phyloP scores from a whole-genome alignment of 2,329 filamentous ascomycete genomes.

The Aspergillus ochraceoroseus region DNA sequence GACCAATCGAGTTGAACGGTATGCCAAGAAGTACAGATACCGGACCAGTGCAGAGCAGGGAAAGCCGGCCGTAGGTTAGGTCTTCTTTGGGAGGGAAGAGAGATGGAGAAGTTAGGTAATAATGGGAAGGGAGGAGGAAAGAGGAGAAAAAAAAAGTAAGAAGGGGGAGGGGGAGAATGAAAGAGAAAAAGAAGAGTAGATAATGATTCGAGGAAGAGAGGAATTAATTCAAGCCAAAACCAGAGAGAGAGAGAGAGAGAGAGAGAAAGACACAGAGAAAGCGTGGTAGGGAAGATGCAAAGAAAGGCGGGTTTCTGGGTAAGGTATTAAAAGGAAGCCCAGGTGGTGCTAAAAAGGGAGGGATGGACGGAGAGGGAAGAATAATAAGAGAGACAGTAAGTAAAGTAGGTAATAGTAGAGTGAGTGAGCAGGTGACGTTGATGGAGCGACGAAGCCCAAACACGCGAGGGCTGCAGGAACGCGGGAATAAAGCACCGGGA shows the following conservation, averaged over 20 bases:
- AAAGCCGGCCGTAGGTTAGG: conserved; percentile 12
- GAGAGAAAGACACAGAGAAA: too few species aligned
- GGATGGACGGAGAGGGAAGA: conserved; percentile 17
- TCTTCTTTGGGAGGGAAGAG: conserved; percentile 9
- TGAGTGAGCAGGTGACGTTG: conserved; percentile 31
- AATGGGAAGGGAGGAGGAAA: conserved; percentile 13
- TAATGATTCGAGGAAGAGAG: conserved; percentile 16
- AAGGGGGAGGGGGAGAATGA: conserved; percentile 20
- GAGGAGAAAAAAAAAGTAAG: conserved; percentile 4
- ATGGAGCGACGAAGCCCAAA: conserved; percentile 32
- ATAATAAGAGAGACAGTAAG: conserved; percentile 21
- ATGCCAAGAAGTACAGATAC: conserved; percentile 33
- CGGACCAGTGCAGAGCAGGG: conserved; percentile 18
- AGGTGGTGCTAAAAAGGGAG: conserved; percentile 15
- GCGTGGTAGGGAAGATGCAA: conserved; percentile 20
- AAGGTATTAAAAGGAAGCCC: conserved; percentile 18
- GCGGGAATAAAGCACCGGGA: conserved; percentile 26
- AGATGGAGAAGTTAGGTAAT: conserved; percentile 15
- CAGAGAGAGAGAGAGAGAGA: too few species aligned
- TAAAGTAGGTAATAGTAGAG: too few species aligned
- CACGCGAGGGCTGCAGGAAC: conserved; percentile 31
- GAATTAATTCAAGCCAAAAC: conserved; percentile 17
- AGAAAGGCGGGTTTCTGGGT: conserved; percentile 16
- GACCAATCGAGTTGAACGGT: conserved; percentile 22
- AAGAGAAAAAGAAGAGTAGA: conserved; percentile 16